phyloP scores from a whole-genome alignment of 495 filamentous ascomycete species.

The Annulohypoxylon stygium region DNA sequence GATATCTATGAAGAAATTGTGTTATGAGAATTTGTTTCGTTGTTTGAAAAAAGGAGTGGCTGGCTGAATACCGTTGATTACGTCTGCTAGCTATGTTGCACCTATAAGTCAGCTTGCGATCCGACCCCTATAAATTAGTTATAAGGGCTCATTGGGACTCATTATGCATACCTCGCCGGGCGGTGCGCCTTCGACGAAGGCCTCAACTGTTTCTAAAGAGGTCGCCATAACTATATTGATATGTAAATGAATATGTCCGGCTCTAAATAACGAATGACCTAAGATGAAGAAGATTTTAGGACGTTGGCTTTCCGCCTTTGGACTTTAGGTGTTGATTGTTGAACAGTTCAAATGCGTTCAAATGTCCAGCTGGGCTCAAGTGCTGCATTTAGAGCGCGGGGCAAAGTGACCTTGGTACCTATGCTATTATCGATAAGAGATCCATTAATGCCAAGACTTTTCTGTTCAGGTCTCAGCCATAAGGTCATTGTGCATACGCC shows the following conservation, averaged over 20 bases:
- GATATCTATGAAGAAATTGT: constrained; percentile 72
- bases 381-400: constrained; percentile 24
- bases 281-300: neutral
- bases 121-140: constrained; percentile 20
- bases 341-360: neutral
- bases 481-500: constrained; percentile 3
- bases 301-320: constrained; percentile 9
- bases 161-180: constrained; percentile 86
- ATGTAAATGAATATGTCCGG: neutral
- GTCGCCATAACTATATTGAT: constrained; percentile 50
- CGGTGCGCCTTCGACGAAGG: constrained; percentile 94
- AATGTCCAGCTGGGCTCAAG: neutral
- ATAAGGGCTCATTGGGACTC: neutral
- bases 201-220: constrained; percentile 75
- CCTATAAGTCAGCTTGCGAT: constrained; percentile 29
- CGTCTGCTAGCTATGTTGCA: constrained; percentile 79
- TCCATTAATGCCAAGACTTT: neutral
- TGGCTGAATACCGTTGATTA: constrained; percentile 78
- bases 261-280: neutral
- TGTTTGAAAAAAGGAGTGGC: too few relatives aligned
- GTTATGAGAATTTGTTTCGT: constrained; percentile 18
- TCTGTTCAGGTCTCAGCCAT: neutral
- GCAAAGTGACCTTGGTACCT: constrained; percentile 14
- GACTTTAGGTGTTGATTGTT: constrained; percentile 15
- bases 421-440: constrained; percentile 4